Evolutionary conservation across 2,329 filamentous ascomycete species (phyloP).

Genomic region (Venturia aucupariae): DNA sequence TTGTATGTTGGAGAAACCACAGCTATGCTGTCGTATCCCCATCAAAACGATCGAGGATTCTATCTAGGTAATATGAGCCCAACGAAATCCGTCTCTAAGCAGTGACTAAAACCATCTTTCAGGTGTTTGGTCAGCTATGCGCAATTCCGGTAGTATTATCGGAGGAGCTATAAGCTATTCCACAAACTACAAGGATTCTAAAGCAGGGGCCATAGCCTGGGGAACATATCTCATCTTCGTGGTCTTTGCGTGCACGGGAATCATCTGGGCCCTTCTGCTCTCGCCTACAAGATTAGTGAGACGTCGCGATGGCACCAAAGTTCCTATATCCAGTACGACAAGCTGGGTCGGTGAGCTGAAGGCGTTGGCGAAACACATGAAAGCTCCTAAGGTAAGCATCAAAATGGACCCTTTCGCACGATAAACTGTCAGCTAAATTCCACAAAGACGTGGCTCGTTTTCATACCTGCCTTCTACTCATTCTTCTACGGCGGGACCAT

Average conservation of each 20-base stretch:
- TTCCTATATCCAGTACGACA: neutral
- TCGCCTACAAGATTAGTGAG: neutral
- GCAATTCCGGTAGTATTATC: neutral
- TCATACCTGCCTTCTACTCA: constrained; percentile 1
- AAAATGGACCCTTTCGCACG: no score
- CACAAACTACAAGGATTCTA: neutral
- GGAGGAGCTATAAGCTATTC: neutral
- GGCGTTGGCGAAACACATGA: neutral
- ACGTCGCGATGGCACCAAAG: neutral
- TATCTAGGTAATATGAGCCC: neutral
- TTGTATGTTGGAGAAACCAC: constrained; percentile 3
- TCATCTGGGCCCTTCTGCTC: neutral
- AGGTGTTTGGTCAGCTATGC: constrained; percentile 3
- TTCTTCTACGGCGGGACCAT: neutral
- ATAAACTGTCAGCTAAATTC: neutral
- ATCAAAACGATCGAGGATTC: neutral
- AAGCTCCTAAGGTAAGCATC: neutral
- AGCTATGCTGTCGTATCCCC: neutral
- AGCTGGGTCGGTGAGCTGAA: neutral
- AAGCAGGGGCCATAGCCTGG: neutral
- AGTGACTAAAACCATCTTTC: neutral
- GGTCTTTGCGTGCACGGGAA: neutral
- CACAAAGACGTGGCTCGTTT: neutral
- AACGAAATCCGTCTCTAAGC: neutral
- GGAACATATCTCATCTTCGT: constrained; percentile 1